Evolutionary conservation across 768 basidiomycete species (phyloP).

Genomic region (Sarcodon aspratus): DNA sequence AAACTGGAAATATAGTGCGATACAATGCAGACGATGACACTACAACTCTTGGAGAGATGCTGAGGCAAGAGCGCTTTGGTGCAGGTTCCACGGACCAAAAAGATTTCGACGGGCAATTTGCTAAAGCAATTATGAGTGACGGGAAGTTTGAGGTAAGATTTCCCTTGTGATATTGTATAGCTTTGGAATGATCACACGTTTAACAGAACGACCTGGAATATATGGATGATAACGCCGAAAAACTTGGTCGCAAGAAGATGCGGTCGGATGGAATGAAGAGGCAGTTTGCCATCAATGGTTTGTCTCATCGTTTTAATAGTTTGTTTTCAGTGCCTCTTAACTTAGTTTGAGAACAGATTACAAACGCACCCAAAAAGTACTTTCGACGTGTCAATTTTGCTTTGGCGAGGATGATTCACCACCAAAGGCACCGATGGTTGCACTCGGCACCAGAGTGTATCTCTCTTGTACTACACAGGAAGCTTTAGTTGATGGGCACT

Average conservation of each 20-base stretch:
- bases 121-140: conserved; percentile 78
- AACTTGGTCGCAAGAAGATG: conserved; percentile 88
- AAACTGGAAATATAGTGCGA: conserved; percentile 82
- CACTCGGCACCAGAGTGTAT: conserved; percentile 85
- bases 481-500: conserved; percentile 87
- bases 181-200: not conserved
- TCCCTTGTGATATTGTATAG: not conserved
- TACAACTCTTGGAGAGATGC: conserved; percentile 78
- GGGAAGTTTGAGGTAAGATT: conserved; percentile 67
- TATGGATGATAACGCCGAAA: conserved; percentile 94
- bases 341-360: conserved; percentile 51
- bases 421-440: conserved; percentile 80
- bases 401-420: conserved; percentile 86
- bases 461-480: conserved; percentile 84
- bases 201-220: conserved; percentile 80
- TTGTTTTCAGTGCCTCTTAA: not conserved
- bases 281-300: conserved; percentile 92
- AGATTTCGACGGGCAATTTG: conserved; percentile 83
- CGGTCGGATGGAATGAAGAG: conserved; percentile 93
- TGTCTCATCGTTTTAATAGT: conserved; percentile 8
- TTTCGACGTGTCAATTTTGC: conserved; percentile 81
- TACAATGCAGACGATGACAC: conserved; percentile 88
- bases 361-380: conserved; percentile 83
- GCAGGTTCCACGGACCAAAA: conserved; percentile 89
- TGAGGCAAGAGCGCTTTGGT: conserved; percentile 85